phyloP scores from a whole-genome alignment of 352 stramenopile species.

The Pythium pyrilobum region DNA sequence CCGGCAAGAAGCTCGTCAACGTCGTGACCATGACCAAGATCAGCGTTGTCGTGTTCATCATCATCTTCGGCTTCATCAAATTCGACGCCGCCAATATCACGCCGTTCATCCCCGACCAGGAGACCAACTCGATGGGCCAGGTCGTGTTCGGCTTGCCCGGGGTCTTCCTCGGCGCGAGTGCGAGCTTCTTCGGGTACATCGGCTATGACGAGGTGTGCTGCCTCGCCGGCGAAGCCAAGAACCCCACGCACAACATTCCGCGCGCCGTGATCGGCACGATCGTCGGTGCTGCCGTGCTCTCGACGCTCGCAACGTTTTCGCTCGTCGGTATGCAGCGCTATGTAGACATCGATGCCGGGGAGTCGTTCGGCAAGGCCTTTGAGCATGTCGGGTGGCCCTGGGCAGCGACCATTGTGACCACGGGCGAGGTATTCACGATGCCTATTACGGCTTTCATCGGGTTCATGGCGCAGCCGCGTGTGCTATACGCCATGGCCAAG shows the following conservation, averaged over 20 bases:
- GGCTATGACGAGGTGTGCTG: conserved; percentile 97
- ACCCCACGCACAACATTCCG: conserved; percentile 85
- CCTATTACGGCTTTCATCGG: conserved; percentile 95
- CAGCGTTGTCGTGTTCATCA: conserved; percentile 91
- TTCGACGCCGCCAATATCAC: conserved; percentile 80
- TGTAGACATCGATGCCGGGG: conserved; percentile 61
- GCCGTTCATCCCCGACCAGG: conserved; percentile 69
- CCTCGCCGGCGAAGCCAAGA: conserved; percentile 83
- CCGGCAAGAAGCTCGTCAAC: conserved; percentile 86
- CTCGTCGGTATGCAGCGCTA: conserved; percentile 93
- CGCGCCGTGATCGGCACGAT: conserved; percentile 89
- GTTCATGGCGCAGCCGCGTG: conserved; percentile 90
- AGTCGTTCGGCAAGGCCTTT: conserved; percentile 78
- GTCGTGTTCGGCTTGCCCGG: conserved; percentile 65
- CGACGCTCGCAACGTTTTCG: conserved; percentile 84
- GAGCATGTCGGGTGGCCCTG: conserved; percentile 49
- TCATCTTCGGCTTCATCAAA: conserved; percentile 76
- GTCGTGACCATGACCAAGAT: conserved; percentile 90
- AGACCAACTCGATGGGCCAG: conserved; percentile 23
- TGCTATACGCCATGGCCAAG: conserved; percentile 89
- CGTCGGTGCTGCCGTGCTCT: conserved; percentile 69
- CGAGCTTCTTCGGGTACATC: conserved; percentile 96
- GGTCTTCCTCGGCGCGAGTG: conserved; percentile 86
- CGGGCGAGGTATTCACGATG: conserved; percentile 93
- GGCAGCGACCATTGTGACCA: conserved; percentile 81